Evolutionary conservation across 2,329 filamentous ascomycete species (phyloP).

Genomic region (Colletotrichum liriopes): DNA sequence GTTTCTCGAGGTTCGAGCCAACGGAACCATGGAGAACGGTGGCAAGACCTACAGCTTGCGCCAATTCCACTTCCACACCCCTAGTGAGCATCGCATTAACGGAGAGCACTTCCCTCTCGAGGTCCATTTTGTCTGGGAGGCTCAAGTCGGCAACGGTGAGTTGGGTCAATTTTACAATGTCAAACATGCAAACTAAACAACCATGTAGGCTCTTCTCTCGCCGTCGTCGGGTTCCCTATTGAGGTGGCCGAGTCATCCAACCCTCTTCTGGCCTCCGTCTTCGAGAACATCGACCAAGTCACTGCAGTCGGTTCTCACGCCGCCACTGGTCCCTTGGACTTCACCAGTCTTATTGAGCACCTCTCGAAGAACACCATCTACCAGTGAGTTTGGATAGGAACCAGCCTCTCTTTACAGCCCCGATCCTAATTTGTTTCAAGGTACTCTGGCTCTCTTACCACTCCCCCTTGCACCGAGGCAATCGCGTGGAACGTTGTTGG

Average conservation of each 20-base stretch:
- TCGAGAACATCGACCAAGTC: constrained; percentile 57
- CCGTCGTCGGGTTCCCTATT: constrained; percentile 58
- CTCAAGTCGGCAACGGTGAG: constrained; percentile 45
- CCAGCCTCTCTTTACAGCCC: neutral
- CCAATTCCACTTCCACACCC: constrained; percentile 75
- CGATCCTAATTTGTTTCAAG: constrained; percentile 42
- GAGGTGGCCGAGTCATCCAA: constrained; percentile 48
- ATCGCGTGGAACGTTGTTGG: constrained; percentile 68
- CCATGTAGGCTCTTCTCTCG: constrained; percentile 48
- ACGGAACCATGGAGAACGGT: constrained; percentile 61
- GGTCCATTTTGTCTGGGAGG: constrained; percentile 61
- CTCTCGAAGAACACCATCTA: constrained; percentile 58
- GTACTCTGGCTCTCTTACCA: constrained; percentile 75
- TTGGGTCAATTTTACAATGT: neutral
- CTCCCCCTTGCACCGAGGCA: constrained; percentile 74
- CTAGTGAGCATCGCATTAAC: constrained; percentile 70
- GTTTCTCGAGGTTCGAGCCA: constrained; percentile 66
- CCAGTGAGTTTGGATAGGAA: constrained; percentile 49
- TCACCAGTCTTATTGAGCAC: constrained; percentile 56
- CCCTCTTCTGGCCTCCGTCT: constrained; percentile 55
- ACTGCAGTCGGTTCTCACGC: constrained; percentile 55
- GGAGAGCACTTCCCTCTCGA: constrained; percentile 58
- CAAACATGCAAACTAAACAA: constrained; percentile 40
- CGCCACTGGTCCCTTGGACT: constrained; percentile 58
- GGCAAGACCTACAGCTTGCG: constrained; percentile 59